Conservation (phyloP, 1,139 yeast species). For the Geotrichum australiense region DNA sequence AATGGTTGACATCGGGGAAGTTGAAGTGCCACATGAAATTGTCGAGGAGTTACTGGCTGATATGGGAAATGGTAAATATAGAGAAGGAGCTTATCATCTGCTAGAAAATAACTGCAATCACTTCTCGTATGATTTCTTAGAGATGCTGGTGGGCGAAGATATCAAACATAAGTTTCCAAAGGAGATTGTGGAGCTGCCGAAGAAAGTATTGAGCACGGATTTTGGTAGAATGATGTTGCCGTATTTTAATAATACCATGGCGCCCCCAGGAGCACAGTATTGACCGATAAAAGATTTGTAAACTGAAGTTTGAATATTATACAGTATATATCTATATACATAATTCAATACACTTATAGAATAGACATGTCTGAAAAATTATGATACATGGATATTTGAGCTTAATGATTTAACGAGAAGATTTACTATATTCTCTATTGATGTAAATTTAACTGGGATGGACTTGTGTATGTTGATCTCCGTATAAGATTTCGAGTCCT, state of each 20-base stretch:
- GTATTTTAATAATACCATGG: constrained; percentile 8
- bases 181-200: constrained; percentile 48
- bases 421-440: too few species aligned
- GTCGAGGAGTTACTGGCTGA: constrained; percentile 49
- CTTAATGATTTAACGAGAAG: too few species aligned
- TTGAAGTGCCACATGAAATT: constrained; percentile 46
- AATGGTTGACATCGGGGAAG: constrained; percentile 49
- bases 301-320: too few species aligned
- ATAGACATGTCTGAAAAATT: too few species aligned
- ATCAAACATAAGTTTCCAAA: constrained; percentile 39
- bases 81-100: constrained; percentile 47
- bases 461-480: too few species aligned
- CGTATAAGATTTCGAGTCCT: too few species aligned
- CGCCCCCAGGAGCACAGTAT: too few species aligned
- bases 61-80: constrained; percentile 40
- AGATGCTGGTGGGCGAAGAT: constrained; percentile 47
- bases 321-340: too few species aligned
- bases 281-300: too few species aligned
- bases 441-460: too few species aligned
- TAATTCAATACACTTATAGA: too few species aligned
- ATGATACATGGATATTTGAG: too few species aligned
- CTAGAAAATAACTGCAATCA: constrained; percentile 67
- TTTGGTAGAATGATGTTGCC: constrained; percentile 47
- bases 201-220: constrained; percentile 52
- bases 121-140: constrained; percentile 51